Evolutionary conservation across 176 grass and related monocot genomes (phyloP), one percentile per base, ranked within the genome.

Genomic region (Olyra latifolia): DNA sequence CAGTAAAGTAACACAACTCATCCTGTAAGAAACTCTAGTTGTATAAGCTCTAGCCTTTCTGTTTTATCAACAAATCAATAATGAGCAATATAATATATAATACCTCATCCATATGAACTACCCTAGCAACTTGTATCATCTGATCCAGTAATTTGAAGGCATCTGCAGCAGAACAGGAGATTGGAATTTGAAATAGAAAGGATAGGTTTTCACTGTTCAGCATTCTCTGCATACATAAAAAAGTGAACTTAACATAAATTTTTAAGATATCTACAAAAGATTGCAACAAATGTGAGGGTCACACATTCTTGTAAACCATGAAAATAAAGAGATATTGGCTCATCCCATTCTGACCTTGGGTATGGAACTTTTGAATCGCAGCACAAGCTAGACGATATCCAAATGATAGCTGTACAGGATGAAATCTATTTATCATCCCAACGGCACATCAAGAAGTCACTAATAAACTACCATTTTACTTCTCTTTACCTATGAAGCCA

Each of bases 61-160:
- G 19, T 50, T 57, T 40, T 20, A 4, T n/a, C 47, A 59, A 3
- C n/a, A 60, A 48, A 25, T 11, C 8, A 43, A 57, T 48, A 70
- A 75, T 76, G 22, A 76, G 40, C 0, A 52, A 54, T 29, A 54
- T 14, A 60, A 76, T 24, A 60, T 46, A n/a, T 43, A 84, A 38
- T 89, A 98, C 95, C 95, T 94, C 89, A 69, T 94, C 83, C 87
- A 98, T 85, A 44, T 87, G 52, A 48, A 82, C 12, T 68, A 92
- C 23, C 58, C 92, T 92, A 42, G 95, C 52, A 80, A 87, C 63
- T 83, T 82, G 65, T 69, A 89, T 80, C 43, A 92, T 89, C 70
- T 38, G 72, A 60, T 91, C 76, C 72, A 86, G 75, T 61, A 89
- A 45, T 80, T 85, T 76, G 7, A 64, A 80, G 49, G 85, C 66